Evolutionary conservation across 192 early-diverging fungal species (phyloP).

Genomic region (Gamsiella multidivaricata): DNA sequence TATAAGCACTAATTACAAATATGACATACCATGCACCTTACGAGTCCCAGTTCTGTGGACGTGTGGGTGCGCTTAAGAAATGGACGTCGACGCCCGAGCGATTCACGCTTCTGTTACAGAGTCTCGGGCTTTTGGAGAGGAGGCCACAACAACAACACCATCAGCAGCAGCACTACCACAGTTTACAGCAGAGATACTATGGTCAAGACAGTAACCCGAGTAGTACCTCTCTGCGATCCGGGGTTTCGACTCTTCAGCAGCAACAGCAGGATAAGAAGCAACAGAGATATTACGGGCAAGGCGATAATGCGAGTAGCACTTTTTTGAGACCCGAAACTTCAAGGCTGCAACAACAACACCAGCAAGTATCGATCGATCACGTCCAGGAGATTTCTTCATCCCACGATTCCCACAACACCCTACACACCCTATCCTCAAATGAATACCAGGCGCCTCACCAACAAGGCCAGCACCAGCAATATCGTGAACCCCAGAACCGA

Average conservation of each 20-base stretch:
- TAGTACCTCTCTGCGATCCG: no score
- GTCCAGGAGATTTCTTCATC: background rate
- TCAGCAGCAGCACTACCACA: background rate
- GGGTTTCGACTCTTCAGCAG: no score
- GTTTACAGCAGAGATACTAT: no score
- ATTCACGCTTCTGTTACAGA: slow-evolving; percentile 9
- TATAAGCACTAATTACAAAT: no score
- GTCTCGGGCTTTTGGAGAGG: background rate
- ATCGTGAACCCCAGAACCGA: background rate
- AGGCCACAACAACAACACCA: slow-evolving; percentile 5
- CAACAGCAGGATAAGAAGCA: no score
- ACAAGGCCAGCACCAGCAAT: no score
- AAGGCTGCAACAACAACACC: no score
- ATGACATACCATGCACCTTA: background rate
- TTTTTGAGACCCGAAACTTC: background rate
- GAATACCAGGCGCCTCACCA: no score
- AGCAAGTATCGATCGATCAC: background rate
- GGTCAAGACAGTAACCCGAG: no score
- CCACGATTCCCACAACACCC: background rate
- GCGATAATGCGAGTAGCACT: background rate
- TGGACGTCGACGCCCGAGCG: slow-evolving; percentile 23
- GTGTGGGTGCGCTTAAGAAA: background rate
- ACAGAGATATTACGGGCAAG: background rate
- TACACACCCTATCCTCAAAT: background rate
- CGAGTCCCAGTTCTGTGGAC: background rate